Evolutionary conservation across 1,139 yeast genomes (phyloP), one percentile per base, ranked within the genome.

Genomic region (Starmera stellimalicola): DNA sequence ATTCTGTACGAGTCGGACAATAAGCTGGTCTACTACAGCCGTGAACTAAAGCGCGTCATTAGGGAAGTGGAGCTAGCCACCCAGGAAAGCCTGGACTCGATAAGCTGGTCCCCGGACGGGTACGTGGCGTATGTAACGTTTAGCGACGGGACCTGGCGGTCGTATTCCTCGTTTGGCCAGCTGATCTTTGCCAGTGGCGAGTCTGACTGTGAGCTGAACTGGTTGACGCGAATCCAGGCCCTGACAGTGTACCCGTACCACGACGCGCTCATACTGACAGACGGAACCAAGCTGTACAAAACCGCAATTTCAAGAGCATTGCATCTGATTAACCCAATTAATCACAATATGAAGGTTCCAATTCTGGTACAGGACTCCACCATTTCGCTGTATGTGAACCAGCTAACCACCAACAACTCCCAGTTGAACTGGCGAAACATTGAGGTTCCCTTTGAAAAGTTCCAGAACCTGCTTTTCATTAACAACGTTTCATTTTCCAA

Each of bases 131-230:
- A 53, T 7, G 41, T 54, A 1, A 31, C 54, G 3, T 56, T 41
- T 33, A 37, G 40, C 7, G 49, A 51, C 33, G 61, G 63, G 1
- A 19, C 38, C 2, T 62, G 67, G 67, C 47, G 51, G 27, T 25
- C 59, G 9, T 49, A 54, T 32, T 59, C 66, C 6, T 48, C 52
- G 3, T 48, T 60, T 34, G 68, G 67, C 2, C 51, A 56, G 33
- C 42, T 57, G 18, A 48, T 48, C 18, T 62, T 62, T 39, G 50
- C 60, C 11, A 55, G 65, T 6, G 52, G 47, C 33, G 63, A 60
- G 31, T 57, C 54, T 34, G 62, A 57, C 30, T 32, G 36, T 9
- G 35, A 34, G 9, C 32, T 37, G 7, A 20, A 33, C 3, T 48
- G 52, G 52, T 20, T 48, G 18, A 35, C 31, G 14, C 24, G 33